Conservation (phyloP, 2,329 filamentous ascomycete species). For the Penicillium sp. region DNA sequence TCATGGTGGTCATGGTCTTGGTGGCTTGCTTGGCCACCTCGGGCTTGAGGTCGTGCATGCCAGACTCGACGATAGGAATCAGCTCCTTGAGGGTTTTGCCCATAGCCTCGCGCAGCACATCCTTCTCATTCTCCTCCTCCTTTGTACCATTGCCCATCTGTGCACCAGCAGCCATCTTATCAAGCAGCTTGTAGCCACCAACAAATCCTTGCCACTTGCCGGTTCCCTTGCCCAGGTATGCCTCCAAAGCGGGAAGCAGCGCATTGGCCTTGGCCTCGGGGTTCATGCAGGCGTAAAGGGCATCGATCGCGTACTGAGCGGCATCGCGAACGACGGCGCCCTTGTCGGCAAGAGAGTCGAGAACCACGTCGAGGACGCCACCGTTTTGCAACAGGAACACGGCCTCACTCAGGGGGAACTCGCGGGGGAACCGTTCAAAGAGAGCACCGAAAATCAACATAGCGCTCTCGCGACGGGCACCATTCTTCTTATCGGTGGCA, state of each 20-base stretch:
- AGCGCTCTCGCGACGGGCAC: slow-evolving; percentile 79
- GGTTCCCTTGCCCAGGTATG: slow-evolving; percentile 78
- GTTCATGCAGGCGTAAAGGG: slow-evolving; percentile 76
- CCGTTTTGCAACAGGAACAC: slow-evolving; percentile 81
- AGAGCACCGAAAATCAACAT: slow-evolving; percentile 94
- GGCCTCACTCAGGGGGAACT: slow-evolving; percentile 76
- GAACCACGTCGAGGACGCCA: slow-evolving; percentile 68
- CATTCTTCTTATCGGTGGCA: slow-evolving; percentile 91
- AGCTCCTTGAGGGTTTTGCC: slow-evolving; percentile 75
- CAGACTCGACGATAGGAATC: slow-evolving; percentile 86
- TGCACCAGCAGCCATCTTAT: slow-evolving; percentile 93
- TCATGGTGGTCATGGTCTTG: slow-evolving; percentile 88
- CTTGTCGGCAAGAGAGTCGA: slow-evolving; percentile 90
- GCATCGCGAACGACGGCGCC: slow-evolving; percentile 84
- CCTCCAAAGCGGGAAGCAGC: slow-evolving; percentile 72
- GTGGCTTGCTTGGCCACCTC: slow-evolving; percentile 85
- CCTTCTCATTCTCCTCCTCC: slow-evolving; percentile 84
- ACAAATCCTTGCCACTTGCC: slow-evolving; percentile 98
- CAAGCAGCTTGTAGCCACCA: slow-evolving; percentile 79
- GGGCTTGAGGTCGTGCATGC: slow-evolving; percentile 94
- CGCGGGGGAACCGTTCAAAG: slow-evolving; percentile 82
- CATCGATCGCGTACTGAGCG: slow-evolving; percentile 90
- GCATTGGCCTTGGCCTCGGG: slow-evolving; percentile 82
- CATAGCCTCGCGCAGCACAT: slow-evolving; percentile 86
- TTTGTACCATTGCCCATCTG: slow-evolving; percentile 81